A percentile compares a stretch with the other conserved stretches of the same genome.
These are phyloP conservation scores for Xylariaceae sp. DNA, from an alignment of 2,329 filamentous ascomycete species.

Conservation along the genomic window DNA sequence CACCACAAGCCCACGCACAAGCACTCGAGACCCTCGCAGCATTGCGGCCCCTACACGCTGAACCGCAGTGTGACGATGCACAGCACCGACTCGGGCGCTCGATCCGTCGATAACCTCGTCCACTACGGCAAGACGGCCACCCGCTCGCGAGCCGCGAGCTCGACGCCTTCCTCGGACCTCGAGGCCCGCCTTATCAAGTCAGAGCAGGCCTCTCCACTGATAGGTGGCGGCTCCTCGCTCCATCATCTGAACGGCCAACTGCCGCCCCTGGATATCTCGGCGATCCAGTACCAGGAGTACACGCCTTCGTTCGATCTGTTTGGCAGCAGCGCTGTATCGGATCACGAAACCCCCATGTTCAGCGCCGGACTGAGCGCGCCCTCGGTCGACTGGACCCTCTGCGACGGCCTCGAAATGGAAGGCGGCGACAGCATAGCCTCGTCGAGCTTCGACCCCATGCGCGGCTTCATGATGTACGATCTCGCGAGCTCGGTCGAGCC, in stretches of 20 bases:
- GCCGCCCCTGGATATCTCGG: constrained; percentile 55
- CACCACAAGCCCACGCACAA: constrained; percentile 60
- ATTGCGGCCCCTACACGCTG: constrained; percentile 57
- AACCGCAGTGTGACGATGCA: constrained; percentile 44
- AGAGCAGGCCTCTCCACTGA: constrained; percentile 55
- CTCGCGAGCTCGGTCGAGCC: constrained; percentile 44
- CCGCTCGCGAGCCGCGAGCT: constrained; percentile 35
- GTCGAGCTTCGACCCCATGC: constrained; percentile 32
- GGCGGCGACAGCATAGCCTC: constrained; percentile 30
- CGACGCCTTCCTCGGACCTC: constrained; percentile 35
- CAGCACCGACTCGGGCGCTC: constrained; percentile 42
- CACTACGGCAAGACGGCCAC: constrained; percentile 36
- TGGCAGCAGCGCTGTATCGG: constrained; percentile 38
- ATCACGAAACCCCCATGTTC: constrained; percentile 54
- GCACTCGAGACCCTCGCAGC: constrained; percentile 55
- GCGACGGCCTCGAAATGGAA: constrained; percentile 45
- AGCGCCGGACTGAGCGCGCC: constrained; percentile 56
- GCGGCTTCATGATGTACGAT: constrained; percentile 45
- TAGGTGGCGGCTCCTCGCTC: constrained; percentile 45
- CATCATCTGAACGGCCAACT: constrained; percentile 49
- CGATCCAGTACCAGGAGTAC: constrained; percentile 47
- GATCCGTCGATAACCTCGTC: constrained; percentile 42
- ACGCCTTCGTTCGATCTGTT: constrained; percentile 50
- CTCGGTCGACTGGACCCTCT: constrained; percentile 50
- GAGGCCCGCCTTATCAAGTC: constrained; percentile 54